These are phyloP conservation scores for Limonomyces culmigenus DNA, from an alignment of 1,284 basidiomycete genomes.

Conservation along the genomic window DNA sequence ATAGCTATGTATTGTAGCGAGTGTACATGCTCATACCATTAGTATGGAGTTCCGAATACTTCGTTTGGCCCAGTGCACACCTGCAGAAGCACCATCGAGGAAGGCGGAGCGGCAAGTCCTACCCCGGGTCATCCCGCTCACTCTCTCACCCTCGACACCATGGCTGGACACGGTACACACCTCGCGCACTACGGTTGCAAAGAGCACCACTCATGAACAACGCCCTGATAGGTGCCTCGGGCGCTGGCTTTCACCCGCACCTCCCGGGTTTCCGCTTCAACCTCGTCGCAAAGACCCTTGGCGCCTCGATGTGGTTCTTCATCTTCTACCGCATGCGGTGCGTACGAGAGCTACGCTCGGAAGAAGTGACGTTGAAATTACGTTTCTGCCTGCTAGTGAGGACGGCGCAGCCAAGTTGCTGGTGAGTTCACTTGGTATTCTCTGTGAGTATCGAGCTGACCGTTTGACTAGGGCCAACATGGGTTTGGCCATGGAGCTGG, in stretches of 20 bases:
- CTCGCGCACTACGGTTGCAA: no score
- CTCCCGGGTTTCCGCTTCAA: constrained; percentile 63
- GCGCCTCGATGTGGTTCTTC: constrained; percentile 96
- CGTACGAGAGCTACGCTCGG: constrained; percentile 15
- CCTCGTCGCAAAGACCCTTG: constrained; percentile 70
- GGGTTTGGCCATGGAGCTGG: constrained; percentile 28
- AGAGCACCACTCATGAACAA: no score
- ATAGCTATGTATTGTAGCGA: no score
- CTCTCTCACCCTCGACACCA: no score
- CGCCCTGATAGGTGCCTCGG: constrained; percentile 12
- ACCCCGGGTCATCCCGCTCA: no score
- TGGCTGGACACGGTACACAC: no score
- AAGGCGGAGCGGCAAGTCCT: no score
- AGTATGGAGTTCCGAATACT: no score
- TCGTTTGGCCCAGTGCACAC: no score
- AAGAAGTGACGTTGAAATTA: constrained; percentile 2
- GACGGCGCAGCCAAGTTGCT: constrained; percentile 62
- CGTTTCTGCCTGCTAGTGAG: constrained; percentile 25
- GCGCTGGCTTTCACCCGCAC: constrained; percentile 71
- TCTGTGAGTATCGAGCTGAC: no score
- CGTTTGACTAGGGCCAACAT: constrained; percentile 6
- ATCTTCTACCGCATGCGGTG: constrained; percentile 88
- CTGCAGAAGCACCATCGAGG: no score
- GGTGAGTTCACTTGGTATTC: constrained; percentile 20
- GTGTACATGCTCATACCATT: no score